A percentile compares a stretch with the other conserved stretches of the same genome.
phyloP scores from a whole-genome alignment of 1,139 yeast genomes.

The Scheffersomyces lignicola region DNA sequence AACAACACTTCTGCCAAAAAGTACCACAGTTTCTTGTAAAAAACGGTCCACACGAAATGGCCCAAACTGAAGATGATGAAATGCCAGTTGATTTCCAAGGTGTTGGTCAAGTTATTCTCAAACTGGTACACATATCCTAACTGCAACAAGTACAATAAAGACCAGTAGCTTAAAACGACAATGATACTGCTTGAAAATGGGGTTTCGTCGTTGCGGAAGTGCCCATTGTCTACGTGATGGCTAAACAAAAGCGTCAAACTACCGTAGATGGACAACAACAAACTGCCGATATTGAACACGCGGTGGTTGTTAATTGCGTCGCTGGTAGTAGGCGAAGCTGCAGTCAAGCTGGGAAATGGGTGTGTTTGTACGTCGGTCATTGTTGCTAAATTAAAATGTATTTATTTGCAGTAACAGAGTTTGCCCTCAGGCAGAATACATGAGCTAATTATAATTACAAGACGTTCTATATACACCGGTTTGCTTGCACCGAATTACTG shows the following conservation, averaged over 20 bases:
- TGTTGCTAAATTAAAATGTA: too few relatives aligned
- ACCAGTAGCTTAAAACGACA: slow-evolving; percentile 60
- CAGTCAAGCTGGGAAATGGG: neutral
- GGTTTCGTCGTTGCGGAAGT: slow-evolving; percentile 49
- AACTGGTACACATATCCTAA: slow-evolving; percentile 6
- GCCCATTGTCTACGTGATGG: slow-evolving; percentile 29
- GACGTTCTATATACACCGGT: too few relatives aligned
- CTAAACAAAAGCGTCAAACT: slow-evolving; percentile 52
- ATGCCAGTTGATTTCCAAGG: slow-evolving; percentile 52
- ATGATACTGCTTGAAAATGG: slow-evolving; percentile 67
- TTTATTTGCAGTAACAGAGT: too few relatives aligned
- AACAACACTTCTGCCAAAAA: slow-evolving; percentile 58
- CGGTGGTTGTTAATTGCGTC: slow-evolving; percentile 27
- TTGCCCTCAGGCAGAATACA: too few relatives aligned
- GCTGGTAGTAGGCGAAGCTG: neutral
- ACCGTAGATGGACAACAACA: slow-evolving; percentile 54
- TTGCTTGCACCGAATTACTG: too few relatives aligned
- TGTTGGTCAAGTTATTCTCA: neutral
- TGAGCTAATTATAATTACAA: too few relatives aligned
- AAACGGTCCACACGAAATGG: slow-evolving; percentile 60
- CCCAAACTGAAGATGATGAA: slow-evolving; percentile 61
- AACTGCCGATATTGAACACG: slow-evolving; percentile 49
- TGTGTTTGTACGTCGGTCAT: too few relatives aligned
- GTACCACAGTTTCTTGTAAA: slow-evolving; percentile 58
- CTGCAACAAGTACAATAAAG: slow-evolving; percentile 52